phyloP scores from a whole-genome alignment of 345 rosid species.

The Populus nigra region DNA sequence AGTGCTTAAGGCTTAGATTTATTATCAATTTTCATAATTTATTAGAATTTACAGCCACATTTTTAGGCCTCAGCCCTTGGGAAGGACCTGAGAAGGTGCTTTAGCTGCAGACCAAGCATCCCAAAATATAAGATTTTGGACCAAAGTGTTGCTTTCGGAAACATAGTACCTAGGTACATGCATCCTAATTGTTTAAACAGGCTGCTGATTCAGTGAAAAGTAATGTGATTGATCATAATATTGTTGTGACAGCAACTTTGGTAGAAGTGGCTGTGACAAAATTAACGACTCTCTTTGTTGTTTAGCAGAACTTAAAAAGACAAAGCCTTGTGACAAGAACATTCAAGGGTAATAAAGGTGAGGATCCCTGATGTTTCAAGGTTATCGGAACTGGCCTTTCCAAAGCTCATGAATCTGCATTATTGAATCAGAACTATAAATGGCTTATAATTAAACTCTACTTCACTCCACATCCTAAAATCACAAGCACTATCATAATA shows the following conservation, averaged over 20 bases:
- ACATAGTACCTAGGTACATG: not conserved
- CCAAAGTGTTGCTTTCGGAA: not conserved
- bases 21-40: too few species aligned
- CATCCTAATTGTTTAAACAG: not conserved
- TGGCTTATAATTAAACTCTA: not conserved
- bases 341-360: not conserved
- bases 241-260: not conserved
- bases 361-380: not conserved
- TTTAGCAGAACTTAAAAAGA: not conserved
- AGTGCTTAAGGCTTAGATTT: not conserved
- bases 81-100: not conserved
- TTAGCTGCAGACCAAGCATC: not conserved
- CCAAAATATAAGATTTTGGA: not conserved
- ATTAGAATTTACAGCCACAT: not conserved
- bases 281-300: not conserved
- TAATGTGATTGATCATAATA: not conserved
- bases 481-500: not conserved
- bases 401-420: not conserved
- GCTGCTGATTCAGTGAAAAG: not conserved
- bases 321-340: not conserved
- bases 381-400: not conserved
- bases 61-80: not conserved
- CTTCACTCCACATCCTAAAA: not conserved
- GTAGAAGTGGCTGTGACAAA: too few species aligned
- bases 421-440: not conserved